Conservation (phyloP, 352 stramenopile species). For the Pythium angustatum region DNA sequence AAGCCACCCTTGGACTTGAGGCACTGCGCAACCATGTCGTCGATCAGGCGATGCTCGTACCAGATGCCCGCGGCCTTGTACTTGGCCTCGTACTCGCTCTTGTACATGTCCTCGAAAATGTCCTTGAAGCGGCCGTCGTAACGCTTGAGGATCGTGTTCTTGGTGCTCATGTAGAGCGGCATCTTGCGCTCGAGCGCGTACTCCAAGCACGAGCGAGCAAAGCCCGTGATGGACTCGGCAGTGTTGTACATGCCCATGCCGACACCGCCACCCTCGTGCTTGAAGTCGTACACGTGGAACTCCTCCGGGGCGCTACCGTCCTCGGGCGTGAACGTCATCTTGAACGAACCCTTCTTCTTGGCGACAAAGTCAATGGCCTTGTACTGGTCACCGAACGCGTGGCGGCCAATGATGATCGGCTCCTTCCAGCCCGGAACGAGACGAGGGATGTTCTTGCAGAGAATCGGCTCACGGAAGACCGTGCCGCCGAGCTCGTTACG, state of each 20-base stretch:
- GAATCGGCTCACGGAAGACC: slow-evolving; percentile 89
- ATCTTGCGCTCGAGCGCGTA: slow-evolving; percentile 65
- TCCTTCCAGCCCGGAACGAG: slow-evolving; percentile 87
- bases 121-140: slow-evolving; percentile 90
- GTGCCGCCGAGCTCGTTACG: slow-evolving; percentile 86
- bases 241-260: slow-evolving; percentile 92
- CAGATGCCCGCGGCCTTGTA: slow-evolving; percentile 74
- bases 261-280: slow-evolving; percentile 69
- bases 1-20: slow-evolving; percentile 90
- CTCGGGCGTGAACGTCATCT: slow-evolving; percentile 73
- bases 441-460: slow-evolving; percentile 84
- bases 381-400: slow-evolving; percentile 91
- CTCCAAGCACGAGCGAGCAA: slow-evolving; percentile 65
- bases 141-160: slow-evolving; percentile 91
- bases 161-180: slow-evolving; percentile 87
- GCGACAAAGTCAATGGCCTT: slow-evolving; percentile 85
- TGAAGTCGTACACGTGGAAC: slow-evolving; percentile 88
- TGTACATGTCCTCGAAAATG: slow-evolving; percentile 89
- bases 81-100: slow-evolving; percentile 69
- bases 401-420: slow-evolving; percentile 84
- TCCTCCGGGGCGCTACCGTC: slow-evolving; percentile 50
- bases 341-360: slow-evolving; percentile 66
- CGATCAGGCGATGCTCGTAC: slow-evolving; percentile 88
- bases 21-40: slow-evolving; percentile 90
- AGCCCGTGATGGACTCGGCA: slow-evolving; percentile 73